A percentile compares a stretch with the other conserved stretches of the same genome.
These are phyloP conservation scores for Eutrema yunnanense DNA, from an alignment of 345 rosid genomes.

Conservation along the genomic window DNA sequence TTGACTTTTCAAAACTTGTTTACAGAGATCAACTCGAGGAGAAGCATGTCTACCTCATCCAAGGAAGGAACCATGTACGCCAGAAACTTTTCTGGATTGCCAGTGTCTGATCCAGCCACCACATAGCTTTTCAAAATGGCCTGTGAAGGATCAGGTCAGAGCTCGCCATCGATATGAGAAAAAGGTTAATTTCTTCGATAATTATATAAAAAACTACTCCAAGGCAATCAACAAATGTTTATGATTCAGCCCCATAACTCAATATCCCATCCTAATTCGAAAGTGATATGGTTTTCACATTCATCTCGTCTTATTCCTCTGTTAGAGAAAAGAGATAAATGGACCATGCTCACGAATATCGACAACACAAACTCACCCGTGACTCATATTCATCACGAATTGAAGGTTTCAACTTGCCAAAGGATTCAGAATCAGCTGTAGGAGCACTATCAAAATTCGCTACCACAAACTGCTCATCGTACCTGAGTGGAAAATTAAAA, in stretches of 20 bases:
- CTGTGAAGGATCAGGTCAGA: slow-evolving; percentile 34
- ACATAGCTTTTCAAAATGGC: slow-evolving; percentile 90
- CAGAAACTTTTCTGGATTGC: slow-evolving; percentile 75
- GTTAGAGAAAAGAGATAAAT: background rate
- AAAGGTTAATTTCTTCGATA: background rate
- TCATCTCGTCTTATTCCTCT: background rate
- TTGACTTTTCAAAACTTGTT: background rate
- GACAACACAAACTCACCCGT: slow-evolving; percentile 45
- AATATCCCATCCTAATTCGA: background rate
- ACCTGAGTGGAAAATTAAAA: slow-evolving; percentile 43
- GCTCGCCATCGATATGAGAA: background rate
- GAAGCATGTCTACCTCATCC: slow-evolving; percentile 58
- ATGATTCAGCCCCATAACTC: background rate
- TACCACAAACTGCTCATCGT: slow-evolving; percentile 65
- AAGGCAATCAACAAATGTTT: background rate
- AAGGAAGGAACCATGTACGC: slow-evolving; percentile 85
- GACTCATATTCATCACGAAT: slow-evolving; percentile 79
- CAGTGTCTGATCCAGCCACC: slow-evolving; percentile 60
- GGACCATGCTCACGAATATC: background rate
- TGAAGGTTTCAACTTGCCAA: slow-evolving; percentile 59
- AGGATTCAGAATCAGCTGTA: slow-evolving; percentile 76
- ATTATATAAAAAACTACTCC: background rate
- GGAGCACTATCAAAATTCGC: slow-evolving; percentile 86
- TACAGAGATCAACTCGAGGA: slow-evolving; percentile 6
- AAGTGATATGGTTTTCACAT: background rate